These are phyloP conservation scores for Parsonsia alboflavescens DNA, from an alignment of 257 asterid species.

Conservation along the genomic window DNA sequence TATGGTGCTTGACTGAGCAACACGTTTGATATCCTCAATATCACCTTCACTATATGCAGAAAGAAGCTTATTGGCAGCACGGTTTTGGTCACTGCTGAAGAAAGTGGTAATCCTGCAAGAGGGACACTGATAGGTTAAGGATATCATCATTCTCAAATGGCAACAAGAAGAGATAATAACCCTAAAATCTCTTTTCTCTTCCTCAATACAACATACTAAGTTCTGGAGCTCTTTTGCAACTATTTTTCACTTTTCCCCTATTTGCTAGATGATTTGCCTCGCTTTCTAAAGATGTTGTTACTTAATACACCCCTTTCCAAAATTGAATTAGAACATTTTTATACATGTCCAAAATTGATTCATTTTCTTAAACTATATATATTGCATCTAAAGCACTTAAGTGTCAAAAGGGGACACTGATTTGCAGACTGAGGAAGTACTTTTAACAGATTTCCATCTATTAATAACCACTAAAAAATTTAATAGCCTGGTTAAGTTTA, in stretches of 20 bases:
- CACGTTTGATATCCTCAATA: conserved; percentile 83
- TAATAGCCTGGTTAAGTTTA: background rate
- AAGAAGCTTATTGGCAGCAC: conserved; percentile 75
- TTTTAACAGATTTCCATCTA: background rate
- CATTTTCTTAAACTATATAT: background rate
- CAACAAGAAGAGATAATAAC: background rate
- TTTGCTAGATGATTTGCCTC: background rate
- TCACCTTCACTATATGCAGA: conserved; percentile 86
- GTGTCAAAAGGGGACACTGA: background rate
- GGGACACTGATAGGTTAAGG: conserved; percentile 4
- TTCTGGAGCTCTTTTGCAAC: conserved; percentile 2
- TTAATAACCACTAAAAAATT: background rate
- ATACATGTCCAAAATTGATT: background rate
- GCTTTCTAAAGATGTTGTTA: background rate
- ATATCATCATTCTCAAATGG: background rate
- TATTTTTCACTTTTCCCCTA: background rate
- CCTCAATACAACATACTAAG: background rate
- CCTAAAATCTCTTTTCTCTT: background rate
- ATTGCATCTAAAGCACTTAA: background rate
- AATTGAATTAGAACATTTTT: no score
- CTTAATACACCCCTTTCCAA: no score
- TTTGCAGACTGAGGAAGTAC: background rate
- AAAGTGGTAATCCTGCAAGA: conserved; percentile 73
- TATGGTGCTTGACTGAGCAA: conserved; percentile 68
- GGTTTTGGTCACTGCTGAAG: conserved; percentile 83